Evolutionary conservation across 345 rosid species (phyloP).

Genomic region (Eucalyptus globulus): DNA sequence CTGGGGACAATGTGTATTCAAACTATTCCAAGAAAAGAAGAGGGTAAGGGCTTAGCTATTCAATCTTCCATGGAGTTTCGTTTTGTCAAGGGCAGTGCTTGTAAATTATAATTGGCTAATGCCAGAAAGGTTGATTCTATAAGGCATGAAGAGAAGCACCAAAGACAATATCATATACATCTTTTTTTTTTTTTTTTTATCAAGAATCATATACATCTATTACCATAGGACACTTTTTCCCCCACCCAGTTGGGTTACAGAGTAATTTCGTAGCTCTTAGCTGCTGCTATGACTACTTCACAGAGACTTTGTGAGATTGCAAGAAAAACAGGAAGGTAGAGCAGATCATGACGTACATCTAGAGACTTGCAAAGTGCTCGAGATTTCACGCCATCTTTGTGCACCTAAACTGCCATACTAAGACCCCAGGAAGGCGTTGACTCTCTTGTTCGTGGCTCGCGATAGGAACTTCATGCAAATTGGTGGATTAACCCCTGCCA

Average conservation of each 20-base stretch:
- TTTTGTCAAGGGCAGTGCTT: neutral
- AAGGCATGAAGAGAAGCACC: neutral
- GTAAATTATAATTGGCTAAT: neutral
- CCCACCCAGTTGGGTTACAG: neutral
- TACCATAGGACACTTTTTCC: neutral
- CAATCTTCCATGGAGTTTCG: fast-evolving
- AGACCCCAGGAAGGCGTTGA: fast-evolving
- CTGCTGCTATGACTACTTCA: neutral
- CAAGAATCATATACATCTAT: neutral
- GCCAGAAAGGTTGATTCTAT: neutral
- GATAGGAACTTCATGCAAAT: neutral
- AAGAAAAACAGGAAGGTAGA: neutral
- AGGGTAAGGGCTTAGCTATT: neutral
- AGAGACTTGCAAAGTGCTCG: neutral
- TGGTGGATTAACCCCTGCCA: neutral
- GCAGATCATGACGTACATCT: neutral
- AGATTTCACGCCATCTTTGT: neutral
- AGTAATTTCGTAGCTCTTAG: neutral
- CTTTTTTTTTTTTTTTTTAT: too few species aligned
- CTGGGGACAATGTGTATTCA: fast-evolving
- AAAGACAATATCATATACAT: neutral
- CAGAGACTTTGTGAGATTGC: neutral
- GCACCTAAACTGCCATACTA: neutral
- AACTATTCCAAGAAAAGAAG: neutral
- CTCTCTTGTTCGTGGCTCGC: neutral